These are phyloP conservation scores for Penicillium cinerascens DNA, from an alignment of 495 filamentous ascomycete genomes.

Conservation along the genomic window DNA sequence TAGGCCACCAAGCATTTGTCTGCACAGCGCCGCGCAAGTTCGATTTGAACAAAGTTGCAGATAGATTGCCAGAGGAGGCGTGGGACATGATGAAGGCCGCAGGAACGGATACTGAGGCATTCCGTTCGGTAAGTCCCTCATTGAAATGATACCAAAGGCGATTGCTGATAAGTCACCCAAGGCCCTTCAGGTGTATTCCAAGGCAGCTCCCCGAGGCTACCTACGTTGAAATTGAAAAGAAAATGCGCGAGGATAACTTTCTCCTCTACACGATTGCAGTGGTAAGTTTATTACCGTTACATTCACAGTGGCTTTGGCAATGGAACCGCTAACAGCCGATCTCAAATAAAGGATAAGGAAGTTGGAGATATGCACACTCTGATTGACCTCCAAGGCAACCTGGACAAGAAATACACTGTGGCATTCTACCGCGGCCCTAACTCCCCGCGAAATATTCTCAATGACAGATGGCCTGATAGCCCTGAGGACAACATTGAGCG, in stretches of 20 bases:
- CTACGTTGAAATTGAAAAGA: constrained; percentile 67
- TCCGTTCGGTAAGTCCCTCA: no score
- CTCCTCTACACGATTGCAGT: constrained; percentile 79
- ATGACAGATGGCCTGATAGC: constrained; percentile 59
- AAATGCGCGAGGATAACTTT: constrained; percentile 63
- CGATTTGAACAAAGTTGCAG: constrained; percentile 55
- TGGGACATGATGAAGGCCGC: constrained; percentile 64
- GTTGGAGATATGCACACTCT: no score
- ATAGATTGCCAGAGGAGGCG: constrained; percentile 60
- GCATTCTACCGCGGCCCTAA: constrained; percentile 61
- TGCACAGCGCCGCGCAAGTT: constrained; percentile 71
- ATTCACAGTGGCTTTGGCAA: no score
- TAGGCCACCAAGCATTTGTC: constrained; percentile 68
- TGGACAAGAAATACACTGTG: constrained; percentile 70
- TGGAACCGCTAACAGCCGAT: no score
- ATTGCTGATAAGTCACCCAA: constrained; percentile 26
- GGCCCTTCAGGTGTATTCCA: constrained; percentile 68
- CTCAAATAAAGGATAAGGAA: no score
- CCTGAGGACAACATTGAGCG: constrained; percentile 71
- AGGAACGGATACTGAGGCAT: constrained; percentile 65
- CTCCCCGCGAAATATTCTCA: constrained; percentile 60
- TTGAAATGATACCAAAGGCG: no score
- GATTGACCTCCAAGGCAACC: constrained; percentile 80
- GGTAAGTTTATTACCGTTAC: no score
- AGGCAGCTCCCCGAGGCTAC: constrained; percentile 63